A percentile compares a stretch with the other conserved stretches of the same genome.
Conservation (phyloP, 2,329 filamentous ascomycete species). For the Endoconidiophora laricicola region DNA sequence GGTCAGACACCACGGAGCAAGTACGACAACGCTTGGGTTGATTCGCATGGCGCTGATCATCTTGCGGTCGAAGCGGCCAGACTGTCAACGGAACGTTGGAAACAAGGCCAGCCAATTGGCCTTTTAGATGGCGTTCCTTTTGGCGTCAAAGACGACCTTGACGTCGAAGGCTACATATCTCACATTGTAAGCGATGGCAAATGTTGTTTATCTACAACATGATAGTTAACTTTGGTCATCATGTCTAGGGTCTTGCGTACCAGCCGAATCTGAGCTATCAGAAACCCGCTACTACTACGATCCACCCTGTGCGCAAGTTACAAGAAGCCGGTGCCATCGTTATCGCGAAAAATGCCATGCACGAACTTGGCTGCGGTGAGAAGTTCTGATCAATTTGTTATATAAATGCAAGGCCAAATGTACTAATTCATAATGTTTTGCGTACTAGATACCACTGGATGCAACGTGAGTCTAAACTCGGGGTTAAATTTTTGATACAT, state of each 20-base stretch:
- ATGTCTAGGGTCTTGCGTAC: constrained; percentile 22
- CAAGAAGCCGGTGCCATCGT: constrained; percentile 60
- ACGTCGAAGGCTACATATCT: constrained; percentile 52
- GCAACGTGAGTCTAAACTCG: constrained; percentile 36
- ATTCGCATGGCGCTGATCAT: constrained; percentile 39
- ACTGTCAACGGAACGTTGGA: constrained; percentile 58
- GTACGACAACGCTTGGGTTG: constrained; percentile 59
- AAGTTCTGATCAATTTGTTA: not conserved
- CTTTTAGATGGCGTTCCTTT: constrained; percentile 70
- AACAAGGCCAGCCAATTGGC: constrained; percentile 45
- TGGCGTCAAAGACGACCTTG: constrained; percentile 67
- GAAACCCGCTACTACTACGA: constrained; percentile 37
- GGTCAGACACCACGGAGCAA: constrained; percentile 35
- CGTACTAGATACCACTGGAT: constrained; percentile 55
- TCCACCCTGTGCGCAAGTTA: constrained; percentile 55
- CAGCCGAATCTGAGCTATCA: constrained; percentile 36
- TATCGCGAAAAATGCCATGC: constrained; percentile 64
- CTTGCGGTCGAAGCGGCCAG: constrained; percentile 49
- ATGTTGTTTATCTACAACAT: not conserved
- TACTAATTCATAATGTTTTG: not conserved
- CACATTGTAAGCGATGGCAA: constrained; percentile 41
- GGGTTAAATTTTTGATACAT: not conserved
- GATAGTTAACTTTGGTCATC: not conserved
- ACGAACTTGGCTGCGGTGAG: constrained; percentile 55
- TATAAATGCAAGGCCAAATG: not conserved